Evolutionary conservation across 2,329 filamentous ascomycete species (phyloP).

Genomic region (Aspergillus brunneoviolaceus): DNA sequence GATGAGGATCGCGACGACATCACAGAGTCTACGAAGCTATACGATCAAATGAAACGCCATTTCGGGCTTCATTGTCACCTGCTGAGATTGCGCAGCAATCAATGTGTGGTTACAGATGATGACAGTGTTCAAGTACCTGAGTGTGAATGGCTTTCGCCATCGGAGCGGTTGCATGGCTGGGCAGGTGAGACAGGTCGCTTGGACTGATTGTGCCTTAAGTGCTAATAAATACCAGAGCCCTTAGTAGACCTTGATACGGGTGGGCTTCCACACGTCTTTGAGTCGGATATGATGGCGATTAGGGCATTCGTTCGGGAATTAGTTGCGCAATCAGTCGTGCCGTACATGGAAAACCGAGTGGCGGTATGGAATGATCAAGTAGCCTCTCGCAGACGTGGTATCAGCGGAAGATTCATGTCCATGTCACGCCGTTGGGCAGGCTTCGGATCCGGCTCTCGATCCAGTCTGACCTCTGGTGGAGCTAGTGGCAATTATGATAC

Average conservation of each 20-base stretch:
- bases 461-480: slow-evolving; percentile 49
- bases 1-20: slow-evolving; percentile 97
- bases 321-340: slow-evolving; percentile 90
- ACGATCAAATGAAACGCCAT: slow-evolving; percentile 99
- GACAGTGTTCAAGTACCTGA: slow-evolving; percentile 79
- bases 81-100: slow-evolving; percentile 76
- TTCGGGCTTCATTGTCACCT: slow-evolving; percentile 95
- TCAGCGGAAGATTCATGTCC: slow-evolving; percentile 91
- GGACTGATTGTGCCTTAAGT: neutral
- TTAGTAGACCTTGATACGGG: slow-evolving; percentile 65
- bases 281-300: slow-evolving; percentile 86
- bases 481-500: slow-evolving; percentile 69
- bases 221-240: slow-evolving; percentile 29
- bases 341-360: slow-evolving; percentile 91
- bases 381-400: slow-evolving; percentile 80
- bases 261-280: slow-evolving; percentile 73
- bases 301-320: slow-evolving; percentile 89
- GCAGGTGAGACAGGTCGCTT: slow-evolving; percentile 48
- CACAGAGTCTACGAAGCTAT: slow-evolving; percentile 79
- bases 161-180: slow-evolving; percentile 73
- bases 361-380: slow-evolving; percentile 97
- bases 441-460: slow-evolving; percentile 69
- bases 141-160: slow-evolving; percentile 85
- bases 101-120: slow-evolving; percentile 85
- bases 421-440: slow-evolving; percentile 86